phyloP scores from a whole-genome alignment of 768 basidiomycete species.

The Russula dissimulans region DNA sequence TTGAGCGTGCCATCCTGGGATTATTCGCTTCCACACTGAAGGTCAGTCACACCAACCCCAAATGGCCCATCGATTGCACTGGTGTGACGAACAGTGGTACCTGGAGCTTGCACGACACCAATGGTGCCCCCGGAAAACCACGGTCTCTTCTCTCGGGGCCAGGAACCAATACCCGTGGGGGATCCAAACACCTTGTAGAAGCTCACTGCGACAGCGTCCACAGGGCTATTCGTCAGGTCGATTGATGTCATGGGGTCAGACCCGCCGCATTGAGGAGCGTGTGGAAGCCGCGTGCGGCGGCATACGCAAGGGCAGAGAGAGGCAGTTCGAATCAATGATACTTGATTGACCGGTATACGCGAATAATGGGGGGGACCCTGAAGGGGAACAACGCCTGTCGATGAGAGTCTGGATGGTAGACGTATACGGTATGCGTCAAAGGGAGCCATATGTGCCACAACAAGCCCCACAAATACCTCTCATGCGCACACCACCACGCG shows the following conservation, averaged over 20 bases:
- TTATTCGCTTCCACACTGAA: neutral
- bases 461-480: conserved; percentile 45
- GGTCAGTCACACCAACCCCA: conserved; percentile 46
- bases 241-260: conserved; percentile 63
- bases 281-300: conserved; percentile 58
- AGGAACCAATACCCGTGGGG: conserved; percentile 75
- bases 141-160: conserved; percentile 47
- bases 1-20: conserved; percentile 77
- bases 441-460: conserved; percentile 1
- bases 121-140: conserved; percentile 86
- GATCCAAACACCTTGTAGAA: conserved; percentile 91
- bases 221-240: conserved; percentile 53
- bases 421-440: neutral
- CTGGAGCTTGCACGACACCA: conserved; percentile 76
- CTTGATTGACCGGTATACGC: conserved; percentile 77
- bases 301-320: conserved; percentile 54
- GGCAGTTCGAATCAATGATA: conserved; percentile 68
- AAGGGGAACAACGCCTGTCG: conserved; percentile 39
- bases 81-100: conserved; percentile 52
- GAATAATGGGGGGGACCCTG: conserved; percentile 49
- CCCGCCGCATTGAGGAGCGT: conserved; percentile 77
- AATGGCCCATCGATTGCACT: conserved; percentile 60
- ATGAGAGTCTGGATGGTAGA: conserved; percentile 39
- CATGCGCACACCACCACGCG: conserved; percentile 56
- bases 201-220: conserved; percentile 76